Base-by-base conservation (phyloP, 495 filamentous ascomycete genomes). In the Penicillium desertorum region DNA sequence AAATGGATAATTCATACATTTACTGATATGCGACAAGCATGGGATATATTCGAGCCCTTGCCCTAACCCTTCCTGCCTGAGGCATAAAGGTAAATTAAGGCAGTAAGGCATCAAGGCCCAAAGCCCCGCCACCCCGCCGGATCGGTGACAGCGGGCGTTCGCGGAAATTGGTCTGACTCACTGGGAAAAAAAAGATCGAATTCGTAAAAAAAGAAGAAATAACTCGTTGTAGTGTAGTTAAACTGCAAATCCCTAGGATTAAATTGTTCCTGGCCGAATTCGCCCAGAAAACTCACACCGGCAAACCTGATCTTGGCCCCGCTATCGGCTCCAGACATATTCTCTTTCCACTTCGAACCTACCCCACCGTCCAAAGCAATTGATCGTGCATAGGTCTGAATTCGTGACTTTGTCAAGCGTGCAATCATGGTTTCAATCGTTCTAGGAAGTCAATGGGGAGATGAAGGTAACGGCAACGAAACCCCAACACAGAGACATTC, bases 371-470 rank as follows among this genome's bases (percentile, higher is more conserved):
- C 54, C 32, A 56, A 54, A 57, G 16, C 47, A 58, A 51, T 52
- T 46, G 48, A 52, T 53, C 57, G 45, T 52, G 36, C 32, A 20
- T 36, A 32, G 41, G 29, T 46, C 39, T 12, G 57, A 48, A 14
- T 44, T 43, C 23, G 34, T 36, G 27, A 39, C 37, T 6, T 45
- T 14, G 16, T 29, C 30, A 44, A 52, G 17, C 19, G 12, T 14
- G 41, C 56, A 61, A 70, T 57, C 51, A 85, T 83, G 81, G 80
- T 83, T 54, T 82, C 84, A 46, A 79, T 87, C 59, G 81, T 85
- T 60, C 70, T 88, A 60, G 85, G 85, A 57, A 76, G 74, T 65
- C 85, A 87, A 73, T 87, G 77, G 73, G 87, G 87, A 62, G 87
- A 89, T 76, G 88, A 90, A 77, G 87, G 75, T 77, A 50, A 29